These are phyloP conservation scores for Candida mattraensis DNA, from an alignment of 805 yeast genomes.

Conservation along the genomic window DNA sequence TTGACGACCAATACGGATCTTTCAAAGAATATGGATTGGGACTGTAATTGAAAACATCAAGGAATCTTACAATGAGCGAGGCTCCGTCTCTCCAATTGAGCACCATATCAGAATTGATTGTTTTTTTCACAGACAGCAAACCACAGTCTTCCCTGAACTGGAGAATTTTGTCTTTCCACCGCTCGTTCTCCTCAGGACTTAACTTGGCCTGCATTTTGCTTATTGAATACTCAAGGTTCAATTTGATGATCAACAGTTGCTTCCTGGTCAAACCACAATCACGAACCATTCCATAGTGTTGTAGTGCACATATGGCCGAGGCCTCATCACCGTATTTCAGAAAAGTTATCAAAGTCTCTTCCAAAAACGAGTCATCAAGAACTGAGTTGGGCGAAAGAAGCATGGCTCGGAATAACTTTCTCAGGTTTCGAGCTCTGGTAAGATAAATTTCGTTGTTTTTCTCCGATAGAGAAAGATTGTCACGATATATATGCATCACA, in stretches of 20 bases:
- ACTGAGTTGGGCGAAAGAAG: conserved; percentile 17
- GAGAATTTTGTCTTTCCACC: conserved; percentile 8
- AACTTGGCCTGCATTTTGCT: conserved; percentile 24
- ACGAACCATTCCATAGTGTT: conserved; percentile 25
- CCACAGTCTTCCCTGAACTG: conserved; percentile 22
- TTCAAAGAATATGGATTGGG: conserved; percentile 23
- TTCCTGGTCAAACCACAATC: conserved; percentile 13
- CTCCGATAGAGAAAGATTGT: conserved; percentile 13
- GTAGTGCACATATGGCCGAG: conserved; percentile 26
- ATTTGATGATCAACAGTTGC: conserved; percentile 18
- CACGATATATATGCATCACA: conserved; percentile 19
- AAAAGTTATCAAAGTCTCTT: conserved; percentile 21
- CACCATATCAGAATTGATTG: conserved; percentile 5
- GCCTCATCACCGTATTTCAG: conserved; percentile 28
- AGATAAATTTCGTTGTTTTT: conserved; percentile 5
- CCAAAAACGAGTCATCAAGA: conserved; percentile 18
- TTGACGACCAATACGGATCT: conserved; percentile 13
- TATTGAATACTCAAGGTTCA: conserved; percentile 22
- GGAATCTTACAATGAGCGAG: conserved; percentile 19
- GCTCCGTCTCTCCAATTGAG: conserved; percentile 27
- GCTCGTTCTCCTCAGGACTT: conserved; percentile 8
- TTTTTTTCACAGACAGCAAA: conserved; percentile 15
- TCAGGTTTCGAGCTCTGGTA: conserved; percentile 15
- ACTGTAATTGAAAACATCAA: conserved; percentile 23
- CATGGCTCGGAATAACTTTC: conserved; percentile 18